Evolutionary conservation across 805 yeast species (phyloP), one percentile per base, ranked within the genome.

Genomic region (Candida quercuum): DNA sequence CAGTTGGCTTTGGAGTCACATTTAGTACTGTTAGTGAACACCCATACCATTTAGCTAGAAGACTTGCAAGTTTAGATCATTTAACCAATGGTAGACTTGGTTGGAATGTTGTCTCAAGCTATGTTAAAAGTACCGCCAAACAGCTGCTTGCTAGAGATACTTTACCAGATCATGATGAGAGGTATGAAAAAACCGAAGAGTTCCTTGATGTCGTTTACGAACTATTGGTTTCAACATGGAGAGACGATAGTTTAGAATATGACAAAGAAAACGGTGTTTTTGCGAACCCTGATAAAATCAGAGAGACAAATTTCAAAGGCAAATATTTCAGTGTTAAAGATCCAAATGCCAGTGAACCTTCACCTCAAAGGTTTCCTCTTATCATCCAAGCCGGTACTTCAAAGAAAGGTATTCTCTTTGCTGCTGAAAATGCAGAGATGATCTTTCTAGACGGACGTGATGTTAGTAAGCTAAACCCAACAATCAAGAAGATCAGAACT

Each of bases 351-450:
- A 57, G 64, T 5, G 57, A 61, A 22, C 72, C 72, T 4, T 51
- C 71, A 12, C 67, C 66, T 2, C 72, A 67, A 44, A 59, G 71
- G 47, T 44, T 68, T 3, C 73, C 73, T 3, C 59, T 68, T 11
- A 48, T 67, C 25, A 52, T 66, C 26, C 71, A 67, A 41, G 68
- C 71, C 1, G 72, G 72, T 3, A 53, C 64, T 27, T 62, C 69
- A 5, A 45, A 55, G 4, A 54, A 52, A 10, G 69, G 71, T 11
- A 58, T 56, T 32, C 60, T 57, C 5, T 61, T 63, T 44, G 72
- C 71, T 7, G 71, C 73, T 13, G 57, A 59, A 37, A 58, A 61
- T 46, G 71, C 71, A 2, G 72, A 67, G 39, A 57, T 56, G 4
- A 60, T 64, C 6, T 65, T 63, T 36, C 46, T 64, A 14, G 49